Evolutionary conservation across 257 asterid species (phyloP).

Genomic region (Gardenia jasminoides): DNA sequence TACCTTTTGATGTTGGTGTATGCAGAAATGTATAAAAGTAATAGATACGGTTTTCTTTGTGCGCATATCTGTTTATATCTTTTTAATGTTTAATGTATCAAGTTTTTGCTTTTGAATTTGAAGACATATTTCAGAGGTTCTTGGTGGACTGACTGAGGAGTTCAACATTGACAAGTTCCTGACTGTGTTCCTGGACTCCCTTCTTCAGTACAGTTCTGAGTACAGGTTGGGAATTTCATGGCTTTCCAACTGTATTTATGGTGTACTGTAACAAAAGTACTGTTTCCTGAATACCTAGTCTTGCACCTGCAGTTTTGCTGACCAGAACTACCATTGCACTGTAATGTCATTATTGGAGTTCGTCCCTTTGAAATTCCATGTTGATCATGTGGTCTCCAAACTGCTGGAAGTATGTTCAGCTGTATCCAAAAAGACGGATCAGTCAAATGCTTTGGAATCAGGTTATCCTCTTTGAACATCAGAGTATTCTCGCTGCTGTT

Average conservation of each 20-base stretch:
- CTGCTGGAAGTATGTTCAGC: slow-evolving; percentile 45
- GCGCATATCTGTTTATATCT: not conserved
- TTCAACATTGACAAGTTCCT: slow-evolving; percentile 78
- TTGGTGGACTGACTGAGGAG: slow-evolving; percentile 57
- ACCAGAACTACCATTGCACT: slow-evolving; percentile 44
- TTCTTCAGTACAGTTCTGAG: slow-evolving; percentile 35
- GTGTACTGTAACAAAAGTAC: not conserved
- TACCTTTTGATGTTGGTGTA: not conserved
- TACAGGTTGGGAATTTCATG: slow-evolving; percentile 52
- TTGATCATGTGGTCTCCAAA: slow-evolving; percentile 47
- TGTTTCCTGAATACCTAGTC: not conserved
- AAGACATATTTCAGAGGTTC: slow-evolving; percentile 67
- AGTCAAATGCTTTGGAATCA: slow-evolving; percentile 40
- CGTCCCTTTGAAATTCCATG: slow-evolving; percentile 55
- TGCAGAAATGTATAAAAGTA: not conserved
- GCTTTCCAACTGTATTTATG: not conserved
- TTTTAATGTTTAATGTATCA: slow-evolving; percentile 3
- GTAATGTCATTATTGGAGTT: slow-evolving; percentile 49
- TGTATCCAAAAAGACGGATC: slow-evolving; percentile 41
- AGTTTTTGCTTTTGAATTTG: slow-evolving; percentile 24
- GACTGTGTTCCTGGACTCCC: slow-evolving; percentile 64
- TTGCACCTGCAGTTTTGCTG: slow-evolving; percentile 54
- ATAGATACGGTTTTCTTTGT: too few relatives aligned
- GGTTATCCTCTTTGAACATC: slow-evolving; percentile 40
- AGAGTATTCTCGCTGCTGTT: not conserved